Percentiles rank a stretch among this genome's conserved stretches.
Conservation (phyloP, 169 alveolate species). For the Perkinsus olseni region DNA sequence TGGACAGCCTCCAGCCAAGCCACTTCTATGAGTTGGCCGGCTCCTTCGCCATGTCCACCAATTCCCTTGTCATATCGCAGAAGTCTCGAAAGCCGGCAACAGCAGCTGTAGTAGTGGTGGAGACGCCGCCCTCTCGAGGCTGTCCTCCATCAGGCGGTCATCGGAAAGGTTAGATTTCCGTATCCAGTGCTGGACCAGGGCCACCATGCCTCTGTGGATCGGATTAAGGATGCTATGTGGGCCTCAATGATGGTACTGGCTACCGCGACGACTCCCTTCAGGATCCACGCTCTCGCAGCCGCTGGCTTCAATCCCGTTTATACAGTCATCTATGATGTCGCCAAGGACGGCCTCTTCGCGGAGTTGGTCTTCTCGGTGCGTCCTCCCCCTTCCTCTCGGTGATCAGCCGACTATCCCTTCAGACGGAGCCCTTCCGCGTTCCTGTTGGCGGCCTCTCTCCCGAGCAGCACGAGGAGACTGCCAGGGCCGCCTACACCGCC, state of each 20-base stretch:
- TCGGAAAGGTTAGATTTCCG: neutral
- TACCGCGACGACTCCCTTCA: neutral
- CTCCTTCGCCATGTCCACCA: neutral
- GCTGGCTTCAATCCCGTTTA: neutral
- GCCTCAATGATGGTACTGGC: neutral
- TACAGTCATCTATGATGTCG: neutral
- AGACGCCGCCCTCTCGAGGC: neutral
- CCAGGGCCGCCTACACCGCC: neutral
- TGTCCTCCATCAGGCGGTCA: neutral
- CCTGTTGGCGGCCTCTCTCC: neutral
- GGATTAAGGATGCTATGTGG: neutral
- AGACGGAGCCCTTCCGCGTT: neutral
- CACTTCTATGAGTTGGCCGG: neutral
- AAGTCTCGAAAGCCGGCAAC: neutral
- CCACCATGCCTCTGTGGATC: neutral
- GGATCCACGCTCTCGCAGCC: neutral
- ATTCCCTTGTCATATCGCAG: neutral
- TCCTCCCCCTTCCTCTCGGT: neutral
- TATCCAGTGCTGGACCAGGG: neutral
- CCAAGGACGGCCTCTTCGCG: neutral
- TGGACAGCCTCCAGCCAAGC: neutral
- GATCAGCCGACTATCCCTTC: neutral
- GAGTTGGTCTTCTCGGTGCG: neutral
- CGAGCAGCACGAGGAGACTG: neutral
- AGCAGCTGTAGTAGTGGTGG: neutral